Evolutionary conservation across 495 filamentous ascomycete species (phyloP).

Genomic region (Chaetomium tenue): DNA sequence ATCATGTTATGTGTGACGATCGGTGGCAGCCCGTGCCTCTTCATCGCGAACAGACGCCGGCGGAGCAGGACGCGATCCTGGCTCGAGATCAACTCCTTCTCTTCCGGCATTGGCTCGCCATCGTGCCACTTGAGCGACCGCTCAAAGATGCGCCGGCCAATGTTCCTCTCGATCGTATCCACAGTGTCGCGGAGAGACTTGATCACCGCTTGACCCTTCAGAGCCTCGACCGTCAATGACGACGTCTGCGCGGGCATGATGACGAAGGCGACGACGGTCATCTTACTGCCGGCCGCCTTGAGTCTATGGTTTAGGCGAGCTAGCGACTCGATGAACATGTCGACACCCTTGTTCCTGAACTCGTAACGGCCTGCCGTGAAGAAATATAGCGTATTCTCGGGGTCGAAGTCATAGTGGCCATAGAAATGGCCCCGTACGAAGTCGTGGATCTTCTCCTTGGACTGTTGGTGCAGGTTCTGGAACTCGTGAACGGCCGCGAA

Average conservation of each 20-base stretch:
- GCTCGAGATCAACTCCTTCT: constrained; percentile 88
- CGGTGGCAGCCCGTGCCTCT: constrained; percentile 80
- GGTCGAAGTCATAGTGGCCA: constrained; percentile 94
- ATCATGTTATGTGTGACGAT: constrained; percentile 99
- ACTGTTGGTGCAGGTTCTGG: constrained; percentile 93
- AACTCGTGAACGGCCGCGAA: constrained; percentile 99
- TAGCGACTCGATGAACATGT: constrained; percentile 98
- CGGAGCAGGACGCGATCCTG: constrained; percentile 92
- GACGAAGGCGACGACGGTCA: constrained; percentile 96
- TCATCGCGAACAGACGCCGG: constrained; percentile 92
- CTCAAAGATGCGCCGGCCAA: constrained; percentile 92
- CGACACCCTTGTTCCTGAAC: constrained; percentile 96
- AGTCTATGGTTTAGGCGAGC: constrained; percentile 91
- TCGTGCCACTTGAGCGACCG: constrained; percentile 91
- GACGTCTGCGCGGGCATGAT: constrained; percentile 99
- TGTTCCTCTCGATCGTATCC: constrained; percentile 81
- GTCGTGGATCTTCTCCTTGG: constrained; percentile 96
- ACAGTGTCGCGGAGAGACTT: constrained; percentile 93
- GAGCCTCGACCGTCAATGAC: constrained; percentile 89
- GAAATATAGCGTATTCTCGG: constrained; percentile 96
- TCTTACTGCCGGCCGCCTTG: constrained; percentile 81
- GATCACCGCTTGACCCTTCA: constrained; percentile 95
- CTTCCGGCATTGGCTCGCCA: constrained; percentile 85
- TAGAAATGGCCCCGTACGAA: constrained; percentile 99
- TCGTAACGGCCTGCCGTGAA: constrained; percentile 97